These are phyloP conservation scores for Boletus albobrunnescens DNA, from an alignment of 1,284 basidiomycete species.

Conservation along the genomic window DNA sequence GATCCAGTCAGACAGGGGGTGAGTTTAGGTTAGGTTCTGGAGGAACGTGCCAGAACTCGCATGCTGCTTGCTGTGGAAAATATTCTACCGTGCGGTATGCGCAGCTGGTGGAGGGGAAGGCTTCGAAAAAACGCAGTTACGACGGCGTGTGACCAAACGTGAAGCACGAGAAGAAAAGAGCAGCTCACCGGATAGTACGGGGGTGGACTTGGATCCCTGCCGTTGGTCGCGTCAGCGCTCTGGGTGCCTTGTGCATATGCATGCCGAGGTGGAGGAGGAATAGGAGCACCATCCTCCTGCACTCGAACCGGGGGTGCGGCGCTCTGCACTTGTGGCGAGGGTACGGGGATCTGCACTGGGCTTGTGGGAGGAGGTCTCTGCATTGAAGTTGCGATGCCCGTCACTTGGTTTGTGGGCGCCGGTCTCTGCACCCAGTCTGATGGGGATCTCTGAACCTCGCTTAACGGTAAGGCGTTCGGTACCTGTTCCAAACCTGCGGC, in stretches of 20 bases:
- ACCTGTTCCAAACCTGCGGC: not conserved
- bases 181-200: constrained; percentile 23
- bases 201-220: constrained; percentile 17
- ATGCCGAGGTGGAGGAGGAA: not conserved
- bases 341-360: not conserved
- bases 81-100: constrained; percentile 1
- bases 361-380: not conserved
- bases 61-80: not conserved
- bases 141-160: not conserved
- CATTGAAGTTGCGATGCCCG: too few relatives aligned
- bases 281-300: not conserved
- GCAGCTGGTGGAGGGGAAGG: constrained; percentile 4
- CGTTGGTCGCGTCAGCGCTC: not conserved
- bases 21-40: constrained; percentile 4
- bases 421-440: not conserved
- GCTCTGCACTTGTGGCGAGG: not conserved
- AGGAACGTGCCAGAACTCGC: not conserved
- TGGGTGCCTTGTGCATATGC: not conserved
- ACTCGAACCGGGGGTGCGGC: too few relatives aligned
- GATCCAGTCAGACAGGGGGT: constrained; percentile 6
- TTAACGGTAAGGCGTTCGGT: not conserved
- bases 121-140: too few relatives aligned
- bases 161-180: not conserved
- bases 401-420: not conserved
- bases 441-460: not conserved